These are phyloP conservation scores for Talaromyces albobiverticillius DNA, from an alignment of 2,329 filamentous ascomycete genomes.

Conservation along the genomic window DNA sequence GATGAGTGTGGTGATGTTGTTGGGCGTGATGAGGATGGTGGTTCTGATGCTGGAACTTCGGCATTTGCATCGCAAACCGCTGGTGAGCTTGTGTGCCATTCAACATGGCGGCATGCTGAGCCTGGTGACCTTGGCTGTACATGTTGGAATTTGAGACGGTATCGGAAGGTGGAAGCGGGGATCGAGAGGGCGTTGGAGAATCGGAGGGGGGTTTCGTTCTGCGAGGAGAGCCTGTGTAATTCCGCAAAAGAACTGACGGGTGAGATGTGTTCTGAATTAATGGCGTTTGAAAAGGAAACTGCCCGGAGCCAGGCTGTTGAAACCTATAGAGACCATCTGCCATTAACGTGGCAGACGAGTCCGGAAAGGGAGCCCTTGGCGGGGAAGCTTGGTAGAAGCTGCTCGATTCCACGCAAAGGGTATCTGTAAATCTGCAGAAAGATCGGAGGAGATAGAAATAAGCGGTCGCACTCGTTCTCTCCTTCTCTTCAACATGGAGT, in stretches of 20 bases:
- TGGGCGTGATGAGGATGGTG: slow-evolving; percentile 45
- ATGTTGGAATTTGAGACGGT: slow-evolving; percentile 43
- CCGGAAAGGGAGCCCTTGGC: slow-evolving; percentile 34
- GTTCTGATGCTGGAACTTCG: slow-evolving; percentile 46
- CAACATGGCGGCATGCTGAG: slow-evolving; percentile 50
- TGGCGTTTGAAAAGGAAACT: slow-evolving; percentile 48
- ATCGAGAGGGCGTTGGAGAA: slow-evolving; percentile 48
- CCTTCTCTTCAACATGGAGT: slow-evolving; percentile 50
- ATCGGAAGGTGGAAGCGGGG: slow-evolving; percentile 42
- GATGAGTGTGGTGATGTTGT: slow-evolving; percentile 44
- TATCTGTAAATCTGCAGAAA: slow-evolving; percentile 3
- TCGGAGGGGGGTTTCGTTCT: slow-evolving; percentile 46
- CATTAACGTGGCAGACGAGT: slow-evolving; percentile 52
- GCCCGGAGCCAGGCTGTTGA: slow-evolving; percentile 53
- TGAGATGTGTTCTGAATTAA: slow-evolving; percentile 42
- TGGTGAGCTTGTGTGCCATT: slow-evolving; percentile 49
- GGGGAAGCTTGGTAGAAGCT: slow-evolving; percentile 25
- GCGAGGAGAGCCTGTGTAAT: slow-evolving; percentile 28
- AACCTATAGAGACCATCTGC: slow-evolving; percentile 55
- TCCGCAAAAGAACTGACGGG: slow-evolving; percentile 43
- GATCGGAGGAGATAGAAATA: slow-evolving; percentile 28
- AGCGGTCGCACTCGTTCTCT: slow-evolving; percentile 42
- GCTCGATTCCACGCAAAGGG: slow-evolving; percentile 17
- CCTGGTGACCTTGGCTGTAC: slow-evolving; percentile 48
- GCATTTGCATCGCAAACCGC: slow-evolving; percentile 49